Percentiles rank a stretch among this genome's conserved stretches.
Conservation (phyloP, 306 rosid genomes). For the Crataegus laevigata region DNA sequence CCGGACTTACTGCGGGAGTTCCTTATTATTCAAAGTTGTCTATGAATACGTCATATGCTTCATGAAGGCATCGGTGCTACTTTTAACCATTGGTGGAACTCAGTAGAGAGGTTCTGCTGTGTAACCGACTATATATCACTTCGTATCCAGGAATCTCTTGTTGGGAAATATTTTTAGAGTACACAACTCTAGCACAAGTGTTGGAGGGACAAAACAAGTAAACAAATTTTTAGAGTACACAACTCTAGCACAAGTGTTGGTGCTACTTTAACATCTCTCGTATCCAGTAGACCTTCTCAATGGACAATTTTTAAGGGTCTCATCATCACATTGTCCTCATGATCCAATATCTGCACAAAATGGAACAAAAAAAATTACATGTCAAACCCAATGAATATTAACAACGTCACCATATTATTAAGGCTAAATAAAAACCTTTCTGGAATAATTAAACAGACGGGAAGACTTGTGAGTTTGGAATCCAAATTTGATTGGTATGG, state of each 20-base stretch:
- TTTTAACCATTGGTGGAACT: too few relatives aligned
- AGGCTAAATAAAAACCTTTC: background rate
- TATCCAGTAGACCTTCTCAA: constrained; percentile 1
- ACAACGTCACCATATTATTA: background rate
- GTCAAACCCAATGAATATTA: background rate
- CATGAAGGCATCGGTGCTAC: too few relatives aligned
- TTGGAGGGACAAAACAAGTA: too few relatives aligned
- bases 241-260: too few relatives aligned
- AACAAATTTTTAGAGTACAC: too few relatives aligned
- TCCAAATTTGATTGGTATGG: background rate
- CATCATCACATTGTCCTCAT: constrained; percentile 93
- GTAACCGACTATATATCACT: too few relatives aligned
- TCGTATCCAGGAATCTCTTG: background rate
- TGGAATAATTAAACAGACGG: background rate
- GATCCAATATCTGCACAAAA: constrained; percentile 62
- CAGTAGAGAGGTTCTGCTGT: too few relatives aligned
- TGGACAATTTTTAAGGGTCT: constrained; percentile 58
- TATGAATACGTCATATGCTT: too few relatives aligned
- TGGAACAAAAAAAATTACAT: background rate
- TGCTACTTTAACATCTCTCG: too few relatives aligned
- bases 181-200: too few relatives aligned
- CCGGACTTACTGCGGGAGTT: background rate
- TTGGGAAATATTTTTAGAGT: too few relatives aligned
- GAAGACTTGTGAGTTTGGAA: background rate
- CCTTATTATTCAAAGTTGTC: background rate